Base-by-base conservation (phyloP, 1,139 yeast genomes). In the Spathaspora sp. region DNA sequence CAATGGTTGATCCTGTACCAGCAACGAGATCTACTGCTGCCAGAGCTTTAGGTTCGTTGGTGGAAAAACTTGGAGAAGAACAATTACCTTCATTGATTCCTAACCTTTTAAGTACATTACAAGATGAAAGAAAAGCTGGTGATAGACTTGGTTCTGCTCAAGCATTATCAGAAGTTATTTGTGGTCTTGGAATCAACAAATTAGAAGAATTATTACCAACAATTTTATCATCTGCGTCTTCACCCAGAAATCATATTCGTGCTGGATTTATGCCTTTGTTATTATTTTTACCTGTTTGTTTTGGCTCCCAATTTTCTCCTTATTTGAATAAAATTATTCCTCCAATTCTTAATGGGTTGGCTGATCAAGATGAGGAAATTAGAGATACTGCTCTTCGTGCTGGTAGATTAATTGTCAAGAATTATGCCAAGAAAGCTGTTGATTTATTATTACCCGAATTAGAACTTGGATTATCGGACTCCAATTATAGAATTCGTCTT, bases 1-100 rank as follows among this genome's bases (percentile, higher is more conserved):
- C 98, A 1, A 91, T 95, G 96, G 97, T 95, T 47, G 99, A 95
- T 60, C 99, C 99, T 1, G 99, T 95, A 43, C 97, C 99, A 33
- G 89, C 86, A 39, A 93, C 99, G 0, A 82, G 99, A 64, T 95
- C 98, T 2, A 95, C 97, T 31, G 99, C 98, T 23, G 93, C 97
- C 23, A 84, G 97, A 69, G 99, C 99, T 0, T 74, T 95, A 48
- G 99, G 99, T 54, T 90, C 97, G 0, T 75, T 95, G 56, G 97
- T 93, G 44, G 98, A 93, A 64, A 93, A 91, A 64, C 75, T 95
- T 41, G 99, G 99, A 49, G 99, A 95, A 67, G 96, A 88, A 40
- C 86, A 83, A 58, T 91, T 95, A 89, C 98, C 99, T 38, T 87
- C 82, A 44, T 82, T 95, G 65, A 87, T 95, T 57, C 88, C 95